A percentile compares a stretch with the other conserved stretches of the same genome.
Evolutionary conservation across 371 early-diverging fungal species (phyloP).

Genomic region (Mortierella sp.): DNA sequence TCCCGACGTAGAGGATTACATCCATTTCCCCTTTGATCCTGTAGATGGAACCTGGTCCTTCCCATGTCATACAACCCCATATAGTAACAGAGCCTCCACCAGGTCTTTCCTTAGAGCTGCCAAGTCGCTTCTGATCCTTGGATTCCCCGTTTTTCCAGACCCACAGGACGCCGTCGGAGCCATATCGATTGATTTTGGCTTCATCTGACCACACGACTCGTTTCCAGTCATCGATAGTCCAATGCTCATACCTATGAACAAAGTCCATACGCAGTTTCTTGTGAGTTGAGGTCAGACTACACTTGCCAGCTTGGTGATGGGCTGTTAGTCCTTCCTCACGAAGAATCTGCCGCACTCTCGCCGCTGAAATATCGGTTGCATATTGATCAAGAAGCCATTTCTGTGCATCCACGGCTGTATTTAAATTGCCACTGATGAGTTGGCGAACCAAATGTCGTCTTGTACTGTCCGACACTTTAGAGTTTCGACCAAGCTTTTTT

Average conservation of each 20-base stretch:
- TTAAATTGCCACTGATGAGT: background rate
- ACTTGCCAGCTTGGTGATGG: background rate
- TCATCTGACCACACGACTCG: background rate
- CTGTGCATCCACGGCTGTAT: background rate
- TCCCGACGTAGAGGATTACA: background rate
- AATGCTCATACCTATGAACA: background rate
- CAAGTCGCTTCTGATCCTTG: too few species aligned
- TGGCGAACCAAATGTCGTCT: background rate
- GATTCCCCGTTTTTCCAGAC: too few species aligned
- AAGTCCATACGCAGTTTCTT: background rate
- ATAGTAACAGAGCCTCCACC: too few species aligned
- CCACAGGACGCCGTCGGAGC: background rate
- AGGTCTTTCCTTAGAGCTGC: too few species aligned
- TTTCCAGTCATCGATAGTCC: slow-evolving; percentile 3
- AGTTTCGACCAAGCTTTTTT: background rate
- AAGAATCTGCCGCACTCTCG: background rate
- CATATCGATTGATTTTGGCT: background rate
- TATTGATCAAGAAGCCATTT: background rate
- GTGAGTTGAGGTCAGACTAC: background rate
- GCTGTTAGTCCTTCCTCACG: background rate
- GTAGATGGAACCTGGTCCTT: too few species aligned
- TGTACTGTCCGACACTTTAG: background rate
- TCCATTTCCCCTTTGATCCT: too few species aligned
- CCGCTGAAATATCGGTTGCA: background rate
- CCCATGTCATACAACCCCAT: too few species aligned